Base-by-base conservation (phyloP, 176 grass and related monocot species). In the Echinochloa phyllopogon region DNA sequence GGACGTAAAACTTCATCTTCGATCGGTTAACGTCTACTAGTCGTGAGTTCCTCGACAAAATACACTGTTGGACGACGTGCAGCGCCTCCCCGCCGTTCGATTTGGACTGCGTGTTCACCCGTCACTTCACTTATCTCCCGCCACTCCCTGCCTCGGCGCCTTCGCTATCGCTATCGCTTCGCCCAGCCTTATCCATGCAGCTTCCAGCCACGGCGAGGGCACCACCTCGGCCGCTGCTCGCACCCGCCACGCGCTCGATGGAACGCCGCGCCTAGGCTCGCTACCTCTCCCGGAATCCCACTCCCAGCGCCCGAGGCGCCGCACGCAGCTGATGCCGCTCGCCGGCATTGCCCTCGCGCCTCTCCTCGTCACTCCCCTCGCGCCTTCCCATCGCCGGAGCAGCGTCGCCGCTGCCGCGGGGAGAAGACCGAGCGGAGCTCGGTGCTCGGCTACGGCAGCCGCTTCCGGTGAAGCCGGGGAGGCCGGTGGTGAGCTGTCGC, bases 131-230 rank as follows among this genome's bases (percentile, higher is more conserved):
- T 33, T 33, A 33, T 33, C 29, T 33, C 29, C 29, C 17, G 52
- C 18, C 53, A 21, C 21, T n/a, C 8, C 56, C 51, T 13, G 4
- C 13, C 50, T 52, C 50, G 10, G 55, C 21, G 55, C 21, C 58
- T 29, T 39, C 15, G 78, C 44, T 67, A 40, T 11, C 80, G 73
- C 49, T 43, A 33, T 60, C 73, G 1, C 45, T 2, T 43, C 39
- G 25, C 57, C n/a, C 39, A 61, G 14, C 83, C 88, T 91, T 94
- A 91, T 89, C 86, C 84, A 72, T 59, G 86, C 57, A 90, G 45
- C 20, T 33, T 33, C 29, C 57, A 90, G 45, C 20, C 65, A 20
- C 29, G 21, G 40, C 29, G 60, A 25, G 75, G 51, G 12, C 73
- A 60, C 33, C 73, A 52, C 23, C 38, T 42, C 39, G n/a, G n/a